Base-by-base conservation (phyloP, 352 stramenopile species). In the Phytophthora sansomeana region DNA sequence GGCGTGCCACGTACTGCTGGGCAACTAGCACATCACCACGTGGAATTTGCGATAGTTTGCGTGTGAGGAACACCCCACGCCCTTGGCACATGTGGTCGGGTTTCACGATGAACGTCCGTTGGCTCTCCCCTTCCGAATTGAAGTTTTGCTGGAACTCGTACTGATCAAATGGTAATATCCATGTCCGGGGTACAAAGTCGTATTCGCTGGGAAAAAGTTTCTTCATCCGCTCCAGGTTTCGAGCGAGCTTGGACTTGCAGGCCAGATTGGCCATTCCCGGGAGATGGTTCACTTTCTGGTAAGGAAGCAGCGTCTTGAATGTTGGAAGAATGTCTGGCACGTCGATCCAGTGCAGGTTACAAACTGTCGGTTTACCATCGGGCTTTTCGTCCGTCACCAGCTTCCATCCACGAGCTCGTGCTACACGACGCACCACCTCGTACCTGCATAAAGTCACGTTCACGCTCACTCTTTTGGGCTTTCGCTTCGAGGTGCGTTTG, bases 271-370 rank as follows among this genome's bases (percentile, higher is more conserved):
- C 95, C 95, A 99, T 99, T 14, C 95, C 96, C 28, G 95, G 95
- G 57, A 99, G 98, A 64, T 99, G 96, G 69, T 98, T 99, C 52
- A 98, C 91, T 29, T 93, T 92, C 54, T 98, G 94, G 77, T 96
- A 99, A 39, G 91, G 91, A 72, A 96, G 72, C 26, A 98, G 69
- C 16, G 81, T 74, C 36, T 90, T 87, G 69, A 98, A 98, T 44
- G 90, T 94, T 41, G 89, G 83, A 19, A 93, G 69, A 59, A 98
- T 97, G 56, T 95, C 91, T 1, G 92, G 87, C 5, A 97, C 83
- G 71, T 99, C 96, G 58, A 98, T 95, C 96, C 96, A 99, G 70
- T 98, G 94, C 2, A 98, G 57, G 68, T 98, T 97, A 69, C 92
- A 97, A 13, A 74, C 64, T 7, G 80, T 74, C 19, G 96, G 74